These are phyloP conservation scores for Mycena capillaripes DNA, from an alignment of 768 basidiomycete species.

Conservation along the genomic window DNA sequence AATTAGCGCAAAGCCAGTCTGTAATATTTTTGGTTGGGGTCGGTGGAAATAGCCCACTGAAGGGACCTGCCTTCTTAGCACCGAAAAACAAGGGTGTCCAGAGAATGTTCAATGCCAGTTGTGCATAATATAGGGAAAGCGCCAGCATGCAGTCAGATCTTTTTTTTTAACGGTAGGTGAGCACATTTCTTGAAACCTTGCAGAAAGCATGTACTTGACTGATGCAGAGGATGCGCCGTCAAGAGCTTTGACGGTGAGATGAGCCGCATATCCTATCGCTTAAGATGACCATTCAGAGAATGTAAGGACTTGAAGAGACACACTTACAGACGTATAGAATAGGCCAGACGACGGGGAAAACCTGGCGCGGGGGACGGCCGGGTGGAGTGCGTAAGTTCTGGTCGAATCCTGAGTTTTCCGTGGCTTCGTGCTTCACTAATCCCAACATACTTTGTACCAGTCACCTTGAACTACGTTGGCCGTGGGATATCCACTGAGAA, in stretches of 20 bases:
- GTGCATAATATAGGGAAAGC: conserved; percentile 71
- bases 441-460: conserved; percentile 69
- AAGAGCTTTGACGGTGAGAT: conserved; percentile 68
- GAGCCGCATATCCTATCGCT: conserved; percentile 79
- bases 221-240: conserved; percentile 57
- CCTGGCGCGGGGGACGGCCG: conserved; percentile 63
- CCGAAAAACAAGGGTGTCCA: conserved; percentile 81
- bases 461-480: conserved; percentile 60
- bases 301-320: not conserved
- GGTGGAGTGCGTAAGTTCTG: conserved; percentile 67
- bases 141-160: conserved; percentile 61
- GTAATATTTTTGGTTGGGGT: conserved; percentile 7
- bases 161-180: not conserved
- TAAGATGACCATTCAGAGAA: conserved; percentile 22
- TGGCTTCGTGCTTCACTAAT: not conserved
- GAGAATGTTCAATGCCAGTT: conserved; percentile 68
- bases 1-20: conserved; percentile 68
- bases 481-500: conserved; percentile 64
- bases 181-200: not conserved
- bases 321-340: conserved; percentile 57
- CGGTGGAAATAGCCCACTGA: not conserved
- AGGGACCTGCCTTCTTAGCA: conserved; percentile 54
- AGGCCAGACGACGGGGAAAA: conserved; percentile 74
- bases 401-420: not conserved
- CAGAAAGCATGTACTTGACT: conserved; percentile 53